Evolutionary conservation across 345 rosid genomes (phyloP).

Genomic region (Iberis pinnata): DNA sequence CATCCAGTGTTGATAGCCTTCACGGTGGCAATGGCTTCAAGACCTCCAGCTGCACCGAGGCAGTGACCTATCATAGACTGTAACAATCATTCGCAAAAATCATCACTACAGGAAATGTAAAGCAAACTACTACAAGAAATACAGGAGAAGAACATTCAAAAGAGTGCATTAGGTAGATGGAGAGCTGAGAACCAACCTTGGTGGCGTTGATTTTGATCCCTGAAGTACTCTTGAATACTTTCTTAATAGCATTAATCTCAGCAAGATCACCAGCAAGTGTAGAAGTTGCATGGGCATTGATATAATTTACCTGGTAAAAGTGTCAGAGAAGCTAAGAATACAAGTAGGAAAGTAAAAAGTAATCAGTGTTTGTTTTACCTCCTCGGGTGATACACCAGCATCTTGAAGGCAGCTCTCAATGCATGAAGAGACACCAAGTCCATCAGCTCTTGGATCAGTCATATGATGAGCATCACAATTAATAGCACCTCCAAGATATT

Average conservation of each 20-base stretch:
- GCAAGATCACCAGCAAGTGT: slow-evolving; percentile 98
- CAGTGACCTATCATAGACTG: slow-evolving; percentile 99
- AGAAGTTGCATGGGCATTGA: slow-evolving; percentile 97
- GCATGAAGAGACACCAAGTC: slow-evolving; percentile 97
- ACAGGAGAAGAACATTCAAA: not conserved
- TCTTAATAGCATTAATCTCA: slow-evolving; percentile 90
- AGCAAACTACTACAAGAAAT: not conserved
- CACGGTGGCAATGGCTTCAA: slow-evolving; percentile 87
- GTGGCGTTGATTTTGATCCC: slow-evolving; percentile 93
- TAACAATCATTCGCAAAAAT: slow-evolving; percentile 5
- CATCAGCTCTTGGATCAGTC: slow-evolving; percentile 99
- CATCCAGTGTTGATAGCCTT: slow-evolving; percentile 94
- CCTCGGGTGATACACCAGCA: slow-evolving; percentile 98
- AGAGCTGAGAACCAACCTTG: slow-evolving; percentile 46
- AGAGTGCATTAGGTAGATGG: slow-evolving; percentile 1
- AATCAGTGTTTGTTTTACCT: slow-evolving; percentile 58
- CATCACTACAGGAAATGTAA: slow-evolving; percentile 1
- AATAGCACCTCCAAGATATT: slow-evolving; percentile 95
- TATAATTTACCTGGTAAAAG: slow-evolving; percentile 75
- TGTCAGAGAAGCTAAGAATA: not conserved
- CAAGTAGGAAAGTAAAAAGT: too few species aligned
- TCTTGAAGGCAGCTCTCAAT: slow-evolving; percentile 91
- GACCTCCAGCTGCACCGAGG: slow-evolving; percentile 97
- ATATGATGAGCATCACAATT: slow-evolving; percentile 98
- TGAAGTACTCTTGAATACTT: slow-evolving; percentile 78